phyloP scores from a whole-genome alignment of 2,329 filamentous ascomycete genomes.

The Colletotrichum gloeosporioides region DNA sequence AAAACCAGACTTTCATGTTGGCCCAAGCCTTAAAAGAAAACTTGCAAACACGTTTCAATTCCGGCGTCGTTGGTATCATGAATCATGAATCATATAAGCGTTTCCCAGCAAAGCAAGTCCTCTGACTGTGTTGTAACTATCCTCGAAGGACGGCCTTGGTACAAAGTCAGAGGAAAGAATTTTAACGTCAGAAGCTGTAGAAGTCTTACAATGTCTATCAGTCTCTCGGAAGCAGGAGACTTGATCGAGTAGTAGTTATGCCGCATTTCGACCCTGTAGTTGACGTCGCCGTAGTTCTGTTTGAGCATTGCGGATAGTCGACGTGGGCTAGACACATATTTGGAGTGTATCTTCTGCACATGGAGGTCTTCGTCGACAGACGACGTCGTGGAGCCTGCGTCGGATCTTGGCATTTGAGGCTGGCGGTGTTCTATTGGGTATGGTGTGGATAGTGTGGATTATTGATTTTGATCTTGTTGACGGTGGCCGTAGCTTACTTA shows the following conservation, averaged over 20 bases:
- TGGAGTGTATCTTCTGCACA: not conserved
- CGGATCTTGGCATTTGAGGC: not conserved
- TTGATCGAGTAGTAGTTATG: not conserved
- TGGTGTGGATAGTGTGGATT: not conserved
- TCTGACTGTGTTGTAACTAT: not conserved
- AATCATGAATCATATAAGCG: not conserved
- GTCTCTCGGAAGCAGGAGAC: not conserved
- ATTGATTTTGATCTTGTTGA: not conserved
- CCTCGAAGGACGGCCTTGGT: not conserved
- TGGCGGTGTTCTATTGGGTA: not conserved
- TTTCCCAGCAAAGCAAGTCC: too few relatives aligned
- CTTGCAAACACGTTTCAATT: not conserved
- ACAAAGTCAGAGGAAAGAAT: not conserved
- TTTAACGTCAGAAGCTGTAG: accelerated
- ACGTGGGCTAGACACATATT: not conserved
- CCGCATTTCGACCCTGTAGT: not conserved
- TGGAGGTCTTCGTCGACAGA: not conserved
- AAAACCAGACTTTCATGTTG: not conserved
- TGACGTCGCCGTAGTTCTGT: not conserved
- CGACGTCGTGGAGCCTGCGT: not conserved
- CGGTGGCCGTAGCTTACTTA: not conserved
- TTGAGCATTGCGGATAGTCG: not conserved
- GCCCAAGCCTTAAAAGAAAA: not conserved
- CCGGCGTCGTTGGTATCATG: not conserved
- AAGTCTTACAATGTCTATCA: not conserved